Evolutionary conservation across 78 protist genomes (phyloP).

Genomic region (Protostelium mycophagum): DNA sequence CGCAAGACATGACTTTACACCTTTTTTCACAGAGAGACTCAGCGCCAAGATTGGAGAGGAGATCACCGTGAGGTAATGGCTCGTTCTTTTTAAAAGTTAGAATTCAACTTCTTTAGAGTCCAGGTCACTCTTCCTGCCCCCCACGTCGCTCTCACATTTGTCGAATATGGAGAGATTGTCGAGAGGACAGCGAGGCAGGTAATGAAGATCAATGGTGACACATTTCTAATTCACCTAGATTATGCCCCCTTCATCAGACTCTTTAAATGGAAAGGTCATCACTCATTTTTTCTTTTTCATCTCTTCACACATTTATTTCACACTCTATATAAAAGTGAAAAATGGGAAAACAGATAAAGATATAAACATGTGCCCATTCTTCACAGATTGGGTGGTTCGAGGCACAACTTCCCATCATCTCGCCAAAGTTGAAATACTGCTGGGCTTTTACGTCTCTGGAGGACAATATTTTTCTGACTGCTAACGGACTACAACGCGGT

Average conservation of each 20-base stretch:
- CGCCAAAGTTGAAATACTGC: not conserved
- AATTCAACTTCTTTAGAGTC: not conserved
- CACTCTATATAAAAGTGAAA: too few species aligned
- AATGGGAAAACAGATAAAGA: not conserved
- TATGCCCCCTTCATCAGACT: not conserved
- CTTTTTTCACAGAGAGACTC: not conserved
- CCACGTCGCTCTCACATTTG: not conserved
- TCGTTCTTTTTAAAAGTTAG: not conserved
- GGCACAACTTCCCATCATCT: not conserved
- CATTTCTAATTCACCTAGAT: not conserved
- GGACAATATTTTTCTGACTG: not conserved
- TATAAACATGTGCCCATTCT: not conserved
- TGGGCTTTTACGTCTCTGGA: not conserved
- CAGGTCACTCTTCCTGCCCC: not conserved
- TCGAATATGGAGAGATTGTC: not conserved
- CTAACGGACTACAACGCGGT: not conserved
- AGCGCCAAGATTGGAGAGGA: not conserved
- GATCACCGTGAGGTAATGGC: not conserved
- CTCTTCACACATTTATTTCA: too few species aligned
- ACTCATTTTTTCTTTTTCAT: too few species aligned
- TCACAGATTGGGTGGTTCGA: not conserved
- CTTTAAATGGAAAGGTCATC: too few species aligned
- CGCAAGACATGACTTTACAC: not conserved
- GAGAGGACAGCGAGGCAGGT: not conserved
- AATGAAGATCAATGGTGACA: not conserved